Conservation (phyloP, 129 eudicot species). For the Artemisia annua region DNA sequence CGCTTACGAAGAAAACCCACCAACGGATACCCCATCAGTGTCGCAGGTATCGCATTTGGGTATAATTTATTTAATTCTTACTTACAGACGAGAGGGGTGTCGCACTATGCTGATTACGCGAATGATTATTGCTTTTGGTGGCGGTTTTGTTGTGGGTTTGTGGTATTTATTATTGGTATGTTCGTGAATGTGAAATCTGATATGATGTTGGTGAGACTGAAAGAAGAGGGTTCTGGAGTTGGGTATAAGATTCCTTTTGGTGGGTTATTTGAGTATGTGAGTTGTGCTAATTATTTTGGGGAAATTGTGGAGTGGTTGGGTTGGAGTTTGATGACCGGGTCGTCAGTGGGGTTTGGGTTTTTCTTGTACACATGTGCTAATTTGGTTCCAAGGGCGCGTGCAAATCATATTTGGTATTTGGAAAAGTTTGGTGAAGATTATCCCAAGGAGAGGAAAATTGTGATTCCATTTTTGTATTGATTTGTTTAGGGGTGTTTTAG, state of each 20-base stretch:
- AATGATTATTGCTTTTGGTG: conserved; percentile 63
- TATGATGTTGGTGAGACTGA: conserved; percentile 54
- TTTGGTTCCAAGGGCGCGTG: conserved; percentile 76
- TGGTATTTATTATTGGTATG: conserved; percentile 64
- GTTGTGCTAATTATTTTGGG: conserved; percentile 84
- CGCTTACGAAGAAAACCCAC: conserved; percentile 34
- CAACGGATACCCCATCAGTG: conserved; percentile 47
- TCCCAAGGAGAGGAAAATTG: conserved; percentile 78
- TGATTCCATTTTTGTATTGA: conserved; percentile 79
- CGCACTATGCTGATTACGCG: conserved; percentile 56
- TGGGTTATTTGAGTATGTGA: conserved; percentile 70
- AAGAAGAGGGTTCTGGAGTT: conserved; percentile 52
- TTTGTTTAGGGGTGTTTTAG: too few relatives aligned
- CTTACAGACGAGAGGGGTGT: conserved; percentile 72
- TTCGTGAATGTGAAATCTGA: conserved; percentile 64
- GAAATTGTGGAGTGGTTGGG: conserved; percentile 92
- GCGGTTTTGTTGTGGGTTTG: conserved; percentile 55
- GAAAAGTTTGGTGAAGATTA: conserved; percentile 81
- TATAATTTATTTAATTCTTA: conserved; percentile 72
- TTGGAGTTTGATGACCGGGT: conserved; percentile 79
- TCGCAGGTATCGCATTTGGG: conserved; percentile 58
- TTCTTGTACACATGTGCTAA: conserved; percentile 75
- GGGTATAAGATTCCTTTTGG: conserved; percentile 89
- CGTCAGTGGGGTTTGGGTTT: conserved; percentile 85
- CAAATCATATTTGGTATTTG: conserved; percentile 81